Evolutionary conservation across 306 rosid species (phyloP).

Genomic region (Adenanthera pavonina): DNA sequence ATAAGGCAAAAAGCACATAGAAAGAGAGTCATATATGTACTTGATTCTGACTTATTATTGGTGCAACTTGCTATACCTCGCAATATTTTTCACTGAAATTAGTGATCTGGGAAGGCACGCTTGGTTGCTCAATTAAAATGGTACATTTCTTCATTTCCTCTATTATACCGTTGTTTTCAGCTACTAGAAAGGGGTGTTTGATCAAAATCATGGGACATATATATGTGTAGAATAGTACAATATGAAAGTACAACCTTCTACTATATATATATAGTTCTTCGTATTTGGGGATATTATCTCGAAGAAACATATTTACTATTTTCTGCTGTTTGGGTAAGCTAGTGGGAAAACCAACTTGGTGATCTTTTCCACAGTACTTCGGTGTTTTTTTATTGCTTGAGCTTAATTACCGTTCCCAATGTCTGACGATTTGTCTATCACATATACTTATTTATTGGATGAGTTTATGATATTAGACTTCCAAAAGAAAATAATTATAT

Average conservation of each 20-base stretch:
- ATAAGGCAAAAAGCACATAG: constrained; percentile 14
- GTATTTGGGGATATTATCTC: constrained; percentile 3
- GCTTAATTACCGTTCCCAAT: constrained; percentile 5
- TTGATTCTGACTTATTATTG: constrained; percentile 4
- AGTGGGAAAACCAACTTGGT: constrained; percentile 29
- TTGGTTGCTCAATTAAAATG: neutral
- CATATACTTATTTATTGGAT: neutral
- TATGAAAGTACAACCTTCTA: constrained; percentile 4
- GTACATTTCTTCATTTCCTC: neutral
- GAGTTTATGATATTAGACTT: constrained; percentile 10
- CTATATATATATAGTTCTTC: neutral
- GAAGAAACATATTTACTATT: constrained; percentile 5
- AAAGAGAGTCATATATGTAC: neutral
- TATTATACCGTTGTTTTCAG: constrained; percentile 16
- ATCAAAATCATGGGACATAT: neutral
- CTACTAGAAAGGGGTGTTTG: neutral
- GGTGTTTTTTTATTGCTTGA: constrained; percentile 4
- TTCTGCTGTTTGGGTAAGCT: neutral
- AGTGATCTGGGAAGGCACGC: constrained; percentile 20
- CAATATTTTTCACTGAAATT: constrained; percentile 5
- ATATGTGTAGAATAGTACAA: constrained; percentile 6
- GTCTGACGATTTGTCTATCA: neutral
- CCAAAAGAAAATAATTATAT: constrained; percentile 28
- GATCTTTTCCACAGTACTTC: neutral
- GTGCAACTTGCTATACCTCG: neutral